phyloP scores from a whole-genome alignment of 495 filamentous ascomycete species.

The Trypethelium eluteriae region DNA sequence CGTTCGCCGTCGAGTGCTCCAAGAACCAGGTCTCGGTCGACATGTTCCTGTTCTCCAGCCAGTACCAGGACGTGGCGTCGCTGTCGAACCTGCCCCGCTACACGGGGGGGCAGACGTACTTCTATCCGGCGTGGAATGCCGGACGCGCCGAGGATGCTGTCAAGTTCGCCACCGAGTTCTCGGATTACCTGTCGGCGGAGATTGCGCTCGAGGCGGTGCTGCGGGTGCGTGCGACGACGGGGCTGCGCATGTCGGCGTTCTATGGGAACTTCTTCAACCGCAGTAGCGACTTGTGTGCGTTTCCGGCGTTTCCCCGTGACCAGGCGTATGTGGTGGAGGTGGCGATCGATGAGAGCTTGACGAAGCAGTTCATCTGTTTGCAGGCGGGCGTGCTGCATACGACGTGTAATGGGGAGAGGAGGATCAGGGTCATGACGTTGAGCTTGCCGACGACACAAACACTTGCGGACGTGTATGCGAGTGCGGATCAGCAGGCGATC shows the following conservation, averaged over 20 bases:
- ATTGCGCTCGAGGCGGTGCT: slow-evolving; percentile 96
- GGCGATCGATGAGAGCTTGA: slow-evolving; percentile 88
- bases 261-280: slow-evolving; percentile 99
- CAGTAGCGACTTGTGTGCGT: slow-evolving; percentile 91
- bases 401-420: slow-evolving; percentile 91
- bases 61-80: slow-evolving; percentile 95
- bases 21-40: slow-evolving; percentile 98
- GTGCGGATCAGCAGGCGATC: slow-evolving; percentile 87
- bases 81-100: slow-evolving; percentile 91
- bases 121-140: slow-evolving; percentile 97
- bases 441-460: slow-evolving; percentile 86
- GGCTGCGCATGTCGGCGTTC: slow-evolving; percentile 92
- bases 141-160: slow-evolving; percentile 87
- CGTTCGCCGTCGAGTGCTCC: slow-evolving; percentile 96
- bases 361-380: slow-evolving; percentile 89
- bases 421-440: slow-evolving; percentile 90
- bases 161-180: slow-evolving; percentile 95
- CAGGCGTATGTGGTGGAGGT: slow-evolving; percentile 99
- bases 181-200: slow-evolving; percentile 88
- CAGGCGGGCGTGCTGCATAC: slow-evolving; percentile 97
- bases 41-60: slow-evolving; percentile 97
- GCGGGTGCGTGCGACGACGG: slow-evolving; percentile 88
- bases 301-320: slow-evolving; percentile 94
- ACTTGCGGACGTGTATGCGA: slow-evolving; percentile 85
- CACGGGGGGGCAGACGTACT: slow-evolving; percentile 96